Evolutionary conservation across 148 eudicot species (phyloP).

Genomic region (Beta vulgaris): DNA sequence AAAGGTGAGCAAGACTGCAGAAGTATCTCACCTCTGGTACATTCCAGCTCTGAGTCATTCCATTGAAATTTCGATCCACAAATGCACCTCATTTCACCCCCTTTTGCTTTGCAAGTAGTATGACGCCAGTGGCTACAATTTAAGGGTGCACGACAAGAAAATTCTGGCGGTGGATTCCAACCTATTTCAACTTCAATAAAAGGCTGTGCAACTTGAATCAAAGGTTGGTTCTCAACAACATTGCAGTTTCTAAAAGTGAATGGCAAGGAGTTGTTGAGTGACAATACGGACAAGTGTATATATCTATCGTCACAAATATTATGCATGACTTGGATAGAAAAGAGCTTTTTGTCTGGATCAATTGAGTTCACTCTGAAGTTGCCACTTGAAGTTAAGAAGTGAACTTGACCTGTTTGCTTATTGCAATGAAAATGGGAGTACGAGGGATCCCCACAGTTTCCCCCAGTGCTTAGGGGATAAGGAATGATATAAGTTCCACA

Average conservation of each 20-base stretch:
- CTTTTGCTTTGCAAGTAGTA: slow-evolving; percentile 23
- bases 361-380: slow-evolving; percentile 11
- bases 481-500: slow-evolving; percentile 24
- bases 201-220: background rate
- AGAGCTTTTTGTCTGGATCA: background rate
- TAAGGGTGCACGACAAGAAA: slow-evolving; percentile 10
- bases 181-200: slow-evolving; percentile 23
- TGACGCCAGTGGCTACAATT: slow-evolving; percentile 23
- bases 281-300: background rate
- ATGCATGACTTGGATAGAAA: slow-evolving; percentile 12
- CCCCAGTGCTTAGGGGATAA: slow-evolving; percentile 20
- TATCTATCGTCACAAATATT: slow-evolving; percentile 13
- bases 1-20: background rate
- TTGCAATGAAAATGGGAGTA: slow-evolving; percentile 21
- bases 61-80: slow-evolving; percentile 13
- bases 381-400: background rate
- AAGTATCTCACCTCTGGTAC: slow-evolving; percentile 14
- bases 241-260: slow-evolving; percentile 14
- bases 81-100: slow-evolving; percentile 22
- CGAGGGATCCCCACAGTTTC: slow-evolving; percentile 25
- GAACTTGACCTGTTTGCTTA: slow-evolving; percentile 5
- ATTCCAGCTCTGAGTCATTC: slow-evolving; percentile 3
- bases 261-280: background rate
- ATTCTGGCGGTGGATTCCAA: slow-evolving; percentile 21
- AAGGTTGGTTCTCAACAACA: background rate